Percentiles rank a stretch among this genome's conserved stretches.
These are phyloP conservation scores for Paramecium tetraurelia DNA, from an alignment of 73 alveolate genomes.

Conservation along the genomic window DNA sequence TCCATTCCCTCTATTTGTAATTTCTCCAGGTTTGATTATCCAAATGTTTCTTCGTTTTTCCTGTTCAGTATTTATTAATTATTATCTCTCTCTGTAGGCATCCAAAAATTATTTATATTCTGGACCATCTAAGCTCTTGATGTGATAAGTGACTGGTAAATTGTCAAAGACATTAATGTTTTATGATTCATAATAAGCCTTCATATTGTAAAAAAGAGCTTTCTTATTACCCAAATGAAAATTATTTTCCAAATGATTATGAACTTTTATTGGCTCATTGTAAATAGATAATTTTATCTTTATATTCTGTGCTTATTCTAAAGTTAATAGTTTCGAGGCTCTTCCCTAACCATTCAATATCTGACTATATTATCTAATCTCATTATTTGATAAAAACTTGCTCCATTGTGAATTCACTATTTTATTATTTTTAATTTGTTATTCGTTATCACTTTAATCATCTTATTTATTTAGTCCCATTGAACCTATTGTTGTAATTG, in stretches of 20 bases:
- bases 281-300: neutral
- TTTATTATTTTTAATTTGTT: neutral
- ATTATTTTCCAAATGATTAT: slow-evolving; percentile 79
- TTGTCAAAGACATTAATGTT: slow-evolving; percentile 71
- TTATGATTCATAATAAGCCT: slow-evolving; percentile 69
- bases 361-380: neutral
- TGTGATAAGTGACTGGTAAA: slow-evolving; percentile 84
- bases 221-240: slow-evolving; percentile 80
- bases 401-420: neutral
- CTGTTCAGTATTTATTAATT: slow-evolving; percentile 3
- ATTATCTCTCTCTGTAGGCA: slow-evolving; percentile 5
- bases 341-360: slow-evolving; percentile 17
- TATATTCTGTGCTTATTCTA: slow-evolving; percentile 1
- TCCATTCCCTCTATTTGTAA: slow-evolving; percentile 91
- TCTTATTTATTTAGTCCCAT: slow-evolving; percentile 21
- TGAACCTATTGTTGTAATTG: slow-evolving; percentile 19
- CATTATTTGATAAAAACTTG: neutral
- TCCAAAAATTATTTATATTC: slow-evolving; percentile 52
- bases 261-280: slow-evolving; percentile 37
- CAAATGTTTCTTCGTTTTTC: slow-evolving; percentile 54
- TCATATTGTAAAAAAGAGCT: slow-evolving; percentile 86
- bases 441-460: slow-evolving; percentile 41
- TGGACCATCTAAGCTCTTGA: slow-evolving; percentile 63
- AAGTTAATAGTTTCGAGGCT: neutral
- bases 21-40: slow-evolving; percentile 71